phyloP scores from a whole-genome alignment of 495 filamentous ascomycete genomes.

The Aspergillus mulundensis region DNA sequence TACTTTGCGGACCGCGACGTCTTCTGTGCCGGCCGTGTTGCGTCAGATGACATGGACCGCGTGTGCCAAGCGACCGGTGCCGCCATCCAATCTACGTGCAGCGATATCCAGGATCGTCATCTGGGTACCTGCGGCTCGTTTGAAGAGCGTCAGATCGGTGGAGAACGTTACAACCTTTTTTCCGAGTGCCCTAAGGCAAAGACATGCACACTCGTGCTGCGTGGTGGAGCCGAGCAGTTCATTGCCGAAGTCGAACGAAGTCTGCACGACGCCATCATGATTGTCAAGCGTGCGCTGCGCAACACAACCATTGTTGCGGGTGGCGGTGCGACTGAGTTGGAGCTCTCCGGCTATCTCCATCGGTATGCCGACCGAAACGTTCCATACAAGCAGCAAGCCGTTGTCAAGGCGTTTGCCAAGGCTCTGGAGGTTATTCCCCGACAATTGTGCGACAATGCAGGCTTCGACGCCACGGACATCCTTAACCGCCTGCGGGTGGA shows the following conservation, averaged over 20 bases:
- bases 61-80: conserved; percentile 93
- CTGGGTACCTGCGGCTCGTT: conserved; percentile 87
- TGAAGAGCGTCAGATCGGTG: conserved; percentile 94
- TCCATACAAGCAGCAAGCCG: conserved; percentile 89
- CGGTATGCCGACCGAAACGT: conserved; percentile 87
- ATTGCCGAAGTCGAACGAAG: conserved; percentile 97
- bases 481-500: conserved; percentile 91
- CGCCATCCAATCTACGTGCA: conserved; percentile 91
- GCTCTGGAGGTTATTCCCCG: conserved; percentile 94
- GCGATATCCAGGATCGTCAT: conserved; percentile 85
- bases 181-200: conserved; percentile 91
- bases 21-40: conserved; percentile 94
- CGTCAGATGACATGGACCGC: conserved; percentile 91
- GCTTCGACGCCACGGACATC: conserved; percentile 97
- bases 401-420: conserved; percentile 97
- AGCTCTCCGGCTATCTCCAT: conserved; percentile 88
- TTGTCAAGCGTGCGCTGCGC: conserved; percentile 93
- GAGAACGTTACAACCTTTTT: conserved; percentile 97
- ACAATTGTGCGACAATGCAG: conserved; percentile 96
- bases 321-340: conserved; percentile 95
- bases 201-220: conserved; percentile 92
- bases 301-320: conserved; percentile 93
- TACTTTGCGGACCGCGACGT: conserved; percentile 97
- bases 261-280: conserved; percentile 98
- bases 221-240: conserved; percentile 97